Conservation (phyloP, 2,329 filamentous ascomycete species). For the Aspergillus niger region DNA sequence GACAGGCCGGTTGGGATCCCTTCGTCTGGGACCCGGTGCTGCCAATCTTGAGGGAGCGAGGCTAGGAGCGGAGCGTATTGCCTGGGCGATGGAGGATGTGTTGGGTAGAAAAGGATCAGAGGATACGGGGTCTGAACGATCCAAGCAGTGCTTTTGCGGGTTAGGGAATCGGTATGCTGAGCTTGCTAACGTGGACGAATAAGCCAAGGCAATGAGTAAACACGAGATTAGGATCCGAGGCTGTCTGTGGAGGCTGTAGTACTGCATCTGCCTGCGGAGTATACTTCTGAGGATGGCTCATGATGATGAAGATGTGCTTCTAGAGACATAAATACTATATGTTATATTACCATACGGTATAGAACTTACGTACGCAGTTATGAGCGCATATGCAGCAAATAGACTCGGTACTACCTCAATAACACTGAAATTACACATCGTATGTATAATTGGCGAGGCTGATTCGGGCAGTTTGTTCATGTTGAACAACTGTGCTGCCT, state of each 20-base stretch:
- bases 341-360: neutral
- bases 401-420: neutral
- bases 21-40: constrained; percentile 71
- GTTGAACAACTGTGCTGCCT: neutral
- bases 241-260: neutral
- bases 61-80: constrained; percentile 70
- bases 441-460: neutral
- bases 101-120: constrained; percentile 36
- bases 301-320: neutral
- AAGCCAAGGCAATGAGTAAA: neutral
- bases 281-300: too few species aligned
- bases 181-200: constrained; percentile 24
- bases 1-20: constrained; percentile 66
- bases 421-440: neutral
- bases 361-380: neutral
- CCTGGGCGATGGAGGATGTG: constrained; percentile 68
- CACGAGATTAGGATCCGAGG: neutral
- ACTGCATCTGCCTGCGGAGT: neutral
- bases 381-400: too few species aligned
- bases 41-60: constrained; percentile 74
- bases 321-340: neutral
- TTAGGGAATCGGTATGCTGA: constrained; percentile 43
- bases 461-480: neutral
- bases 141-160: constrained; percentile 42
- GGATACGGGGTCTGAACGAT: constrained; percentile 26